phyloP scores from a whole-genome alignment of 495 filamentous ascomycete genomes.

The Xylaria sp. region DNA sequence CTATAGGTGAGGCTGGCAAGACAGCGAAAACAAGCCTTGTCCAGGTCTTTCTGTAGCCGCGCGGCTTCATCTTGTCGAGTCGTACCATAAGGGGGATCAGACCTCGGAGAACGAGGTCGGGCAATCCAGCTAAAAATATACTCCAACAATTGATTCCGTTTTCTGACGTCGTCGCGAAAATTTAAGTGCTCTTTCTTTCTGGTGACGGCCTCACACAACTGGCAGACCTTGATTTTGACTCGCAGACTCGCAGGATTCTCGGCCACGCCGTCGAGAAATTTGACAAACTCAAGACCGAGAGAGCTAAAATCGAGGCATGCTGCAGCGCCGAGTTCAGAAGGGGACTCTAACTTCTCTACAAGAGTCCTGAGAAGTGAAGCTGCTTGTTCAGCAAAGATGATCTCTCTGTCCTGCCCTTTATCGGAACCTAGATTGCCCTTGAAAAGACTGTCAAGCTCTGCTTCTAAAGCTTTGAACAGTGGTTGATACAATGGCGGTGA shows the following conservation, averaged over 20 bases:
- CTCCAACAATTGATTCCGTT: conserved; percentile 68
- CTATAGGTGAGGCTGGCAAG: conserved; percentile 68
- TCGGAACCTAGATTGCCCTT: conserved; percentile 57
- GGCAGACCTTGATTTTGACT: conserved; percentile 71
- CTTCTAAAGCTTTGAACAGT: conserved; percentile 65
- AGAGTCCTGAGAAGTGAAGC: conserved; percentile 66
- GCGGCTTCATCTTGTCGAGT: conserved; percentile 57
- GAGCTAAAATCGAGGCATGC: conserved; percentile 65
- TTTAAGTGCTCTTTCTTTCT: conserved; percentile 71
- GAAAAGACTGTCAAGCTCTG: conserved; percentile 65
- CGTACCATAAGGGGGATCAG: conserved; percentile 34
- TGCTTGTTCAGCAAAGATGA: conserved; percentile 69
- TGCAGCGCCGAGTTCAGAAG: conserved; percentile 63
- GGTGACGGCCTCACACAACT: conserved; percentile 67
- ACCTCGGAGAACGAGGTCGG: conserved; percentile 53
- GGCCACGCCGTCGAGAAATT: conserved; percentile 61
- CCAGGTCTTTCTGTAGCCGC: conserved; percentile 66
- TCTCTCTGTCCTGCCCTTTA: conserved; percentile 62
- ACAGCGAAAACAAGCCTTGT: conserved; percentile 66
- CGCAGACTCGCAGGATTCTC: conserved; percentile 60
- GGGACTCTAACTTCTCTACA: conserved; percentile 65
- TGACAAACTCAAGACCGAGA: conserved; percentile 65
- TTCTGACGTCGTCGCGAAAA: conserved; percentile 68
- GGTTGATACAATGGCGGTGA: conserved; percentile 64
- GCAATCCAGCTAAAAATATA: conserved; percentile 71